Conservation (phyloP, 208 protist genomes). For the Porcisia deanei region DNA sequence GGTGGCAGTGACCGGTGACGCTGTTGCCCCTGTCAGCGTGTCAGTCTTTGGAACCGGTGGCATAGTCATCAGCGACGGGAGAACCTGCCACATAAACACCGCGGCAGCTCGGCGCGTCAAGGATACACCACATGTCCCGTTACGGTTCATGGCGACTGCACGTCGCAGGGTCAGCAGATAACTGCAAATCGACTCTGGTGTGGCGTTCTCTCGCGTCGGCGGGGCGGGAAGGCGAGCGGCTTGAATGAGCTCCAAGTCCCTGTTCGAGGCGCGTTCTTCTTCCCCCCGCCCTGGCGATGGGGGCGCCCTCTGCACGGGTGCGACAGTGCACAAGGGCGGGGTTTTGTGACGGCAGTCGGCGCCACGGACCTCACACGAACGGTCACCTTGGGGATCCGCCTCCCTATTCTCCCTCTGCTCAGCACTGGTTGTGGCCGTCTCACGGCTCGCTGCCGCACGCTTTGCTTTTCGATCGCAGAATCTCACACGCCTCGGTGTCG, state of each 20-base stretch:
- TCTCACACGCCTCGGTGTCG: not conserved
- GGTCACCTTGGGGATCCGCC: no score
- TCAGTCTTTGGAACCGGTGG: slow-evolving; percentile 1
- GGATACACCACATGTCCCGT: not conserved
- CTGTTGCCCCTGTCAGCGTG: not conserved
- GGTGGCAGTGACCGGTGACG: not conserved
- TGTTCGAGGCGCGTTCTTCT: not conserved
- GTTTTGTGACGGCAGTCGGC: not conserved
- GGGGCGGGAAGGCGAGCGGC: slow-evolving; percentile 1
- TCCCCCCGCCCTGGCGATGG: not conserved
- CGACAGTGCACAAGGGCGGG: not conserved
- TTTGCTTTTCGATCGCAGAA: not conserved
- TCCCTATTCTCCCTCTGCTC: not conserved
- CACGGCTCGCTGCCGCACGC: not conserved
- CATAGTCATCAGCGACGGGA: slow-evolving; percentile 6
- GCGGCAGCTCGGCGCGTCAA: not conserved
- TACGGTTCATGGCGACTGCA: not conserved
- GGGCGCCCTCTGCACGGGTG: not conserved
- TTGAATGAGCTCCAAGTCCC: not conserved
- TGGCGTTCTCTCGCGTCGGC: not conserved
- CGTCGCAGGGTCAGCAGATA: slow-evolving; percentile 9
- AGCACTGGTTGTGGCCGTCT: not conserved
- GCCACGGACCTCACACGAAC: not conserved
- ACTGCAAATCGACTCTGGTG: slow-evolving; percentile 8
- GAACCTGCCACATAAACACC: not conserved